Percentiles rank a stretch among this genome's conserved stretches.
Evolutionary conservation across 305 asterid genomes (phyloP).

Genomic region (Withania somnifera): DNA sequence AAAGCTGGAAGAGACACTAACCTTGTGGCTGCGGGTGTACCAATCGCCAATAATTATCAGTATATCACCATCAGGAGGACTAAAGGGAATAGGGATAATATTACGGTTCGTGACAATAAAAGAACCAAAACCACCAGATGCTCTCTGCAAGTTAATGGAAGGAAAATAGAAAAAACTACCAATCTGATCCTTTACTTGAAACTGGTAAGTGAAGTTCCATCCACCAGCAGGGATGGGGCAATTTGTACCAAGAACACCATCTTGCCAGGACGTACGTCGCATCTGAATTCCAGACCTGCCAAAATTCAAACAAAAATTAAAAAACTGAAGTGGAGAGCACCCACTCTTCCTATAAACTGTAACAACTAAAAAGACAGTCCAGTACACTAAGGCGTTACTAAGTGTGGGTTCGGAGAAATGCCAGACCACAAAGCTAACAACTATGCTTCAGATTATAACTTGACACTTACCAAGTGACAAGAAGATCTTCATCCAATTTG

Average conservation of each 20-base stretch:
- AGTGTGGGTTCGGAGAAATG: too few relatives aligned
- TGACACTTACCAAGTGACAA: conserved; percentile 60
- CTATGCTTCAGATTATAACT: not conserved
- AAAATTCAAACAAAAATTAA: not conserved
- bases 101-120: conserved; percentile 51
- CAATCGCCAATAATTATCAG: conserved; percentile 85
- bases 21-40: conserved; percentile 74
- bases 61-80: conserved; percentile 70
- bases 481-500: conserved; percentile 66
- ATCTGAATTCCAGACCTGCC: conserved; percentile 83
- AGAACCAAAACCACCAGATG: conserved; percentile 88
- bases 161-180: conserved; percentile 90
- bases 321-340: not conserved
- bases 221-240: conserved; percentile 62
- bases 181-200: conserved; percentile 95
- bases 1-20: conserved; percentile 13
- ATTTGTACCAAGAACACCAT: conserved; percentile 82
- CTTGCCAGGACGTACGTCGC: conserved; percentile 93
- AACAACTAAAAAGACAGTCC: too few relatives aligned
- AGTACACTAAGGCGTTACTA: too few relatives aligned
- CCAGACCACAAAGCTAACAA: too few relatives aligned
- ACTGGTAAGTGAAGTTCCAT: conserved; percentile 90
- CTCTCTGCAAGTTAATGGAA: conserved; percentile 77
- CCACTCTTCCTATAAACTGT: not conserved
- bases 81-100: conserved; percentile 58